A percentile compares a stretch with the other conserved stretches of the same genome.
phyloP scores from a whole-genome alignment of 2,329 filamentous ascomycete species.

The Lasiodiplodia gonubiensis region DNA sequence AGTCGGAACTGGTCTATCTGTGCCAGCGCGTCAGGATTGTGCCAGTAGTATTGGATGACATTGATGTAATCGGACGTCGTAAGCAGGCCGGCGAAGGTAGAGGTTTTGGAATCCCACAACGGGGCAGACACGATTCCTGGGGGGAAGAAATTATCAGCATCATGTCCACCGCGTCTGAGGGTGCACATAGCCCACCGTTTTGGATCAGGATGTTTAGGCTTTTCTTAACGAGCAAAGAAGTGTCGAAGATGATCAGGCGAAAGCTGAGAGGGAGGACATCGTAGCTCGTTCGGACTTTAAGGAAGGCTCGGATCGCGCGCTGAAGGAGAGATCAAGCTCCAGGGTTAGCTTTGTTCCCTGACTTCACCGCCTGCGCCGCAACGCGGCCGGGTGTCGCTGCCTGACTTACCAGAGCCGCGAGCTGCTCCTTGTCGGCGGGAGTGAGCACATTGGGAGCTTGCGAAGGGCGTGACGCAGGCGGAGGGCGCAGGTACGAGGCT shows the following conservation, averaged over 20 bases:
- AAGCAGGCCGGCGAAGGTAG: slow-evolving; percentile 89
- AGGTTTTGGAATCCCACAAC: slow-evolving; percentile 92
- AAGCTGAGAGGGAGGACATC: slow-evolving; percentile 96
- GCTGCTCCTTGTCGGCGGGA: slow-evolving; percentile 75
- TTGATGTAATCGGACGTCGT: slow-evolving; percentile 99
- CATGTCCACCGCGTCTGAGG: background rate
- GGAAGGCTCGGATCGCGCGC: slow-evolving; percentile 92
- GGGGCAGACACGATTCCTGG: slow-evolving; percentile 96
- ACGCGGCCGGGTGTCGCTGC: background rate
- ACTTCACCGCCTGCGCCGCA: slow-evolving; percentile 24
- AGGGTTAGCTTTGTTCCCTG: background rate
- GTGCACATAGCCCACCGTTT: slow-evolving; percentile 68
- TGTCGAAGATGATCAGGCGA: slow-evolving; percentile 94
- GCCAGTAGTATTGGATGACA: slow-evolving; percentile 98
- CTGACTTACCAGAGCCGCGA: slow-evolving; percentile 74
- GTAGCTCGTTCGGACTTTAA: slow-evolving; percentile 95
- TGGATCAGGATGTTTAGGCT: slow-evolving; percentile 93
- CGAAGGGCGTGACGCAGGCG: slow-evolving; percentile 37
- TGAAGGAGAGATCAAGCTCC: slow-evolving; percentile 44
- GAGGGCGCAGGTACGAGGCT: slow-evolving; percentile 43
- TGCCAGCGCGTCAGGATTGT: slow-evolving; percentile 87
- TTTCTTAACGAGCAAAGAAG: slow-evolving; percentile 93
- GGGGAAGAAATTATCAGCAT: slow-evolving; percentile 30
- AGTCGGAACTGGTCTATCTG: slow-evolving; percentile 93
- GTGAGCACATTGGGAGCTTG: slow-evolving; percentile 52